Conservation (phyloP, 768 basidiomycete species). For the Amanita fuliginea region DNA sequence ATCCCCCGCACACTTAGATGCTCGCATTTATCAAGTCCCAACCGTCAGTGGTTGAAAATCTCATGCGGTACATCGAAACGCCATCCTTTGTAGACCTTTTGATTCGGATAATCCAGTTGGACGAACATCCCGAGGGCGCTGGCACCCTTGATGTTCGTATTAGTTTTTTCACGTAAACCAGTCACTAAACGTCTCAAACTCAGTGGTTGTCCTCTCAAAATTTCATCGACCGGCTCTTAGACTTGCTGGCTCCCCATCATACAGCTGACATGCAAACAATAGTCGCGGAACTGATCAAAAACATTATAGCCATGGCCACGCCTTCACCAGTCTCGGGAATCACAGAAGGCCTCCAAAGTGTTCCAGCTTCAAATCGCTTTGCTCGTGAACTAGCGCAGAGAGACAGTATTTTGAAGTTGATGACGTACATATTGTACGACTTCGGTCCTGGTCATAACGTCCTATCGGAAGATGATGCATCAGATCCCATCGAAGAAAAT, state of each 20-base stretch:
- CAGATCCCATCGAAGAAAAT: conserved; percentile 12
- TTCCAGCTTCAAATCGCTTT: conserved; percentile 74
- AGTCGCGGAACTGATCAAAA: conserved; percentile 86
- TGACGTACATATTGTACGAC: conserved; percentile 67
- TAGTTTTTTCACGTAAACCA: conserved; percentile 13
- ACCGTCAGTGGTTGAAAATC: conserved; percentile 68
- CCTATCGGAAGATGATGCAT: conserved; percentile 12
- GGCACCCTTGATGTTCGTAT: conserved; percentile 80
- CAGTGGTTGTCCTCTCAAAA: conserved; percentile 85
- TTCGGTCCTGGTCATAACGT: conserved; percentile 24
- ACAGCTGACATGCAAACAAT: conserved; percentile 72
- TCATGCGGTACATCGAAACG: conserved; percentile 79
- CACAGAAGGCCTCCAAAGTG: conserved; percentile 57
- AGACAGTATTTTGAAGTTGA: conserved; percentile 59
- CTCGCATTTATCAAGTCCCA: conserved; percentile 82
- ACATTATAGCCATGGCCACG: conserved; percentile 89
- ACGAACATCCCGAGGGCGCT: conserved; percentile 70
- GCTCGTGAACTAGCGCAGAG: conserved; percentile 77
- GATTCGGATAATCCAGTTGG: conserved; percentile 80
- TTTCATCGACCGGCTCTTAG: conserved; percentile 72
- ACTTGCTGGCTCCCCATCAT: conserved; percentile 70
- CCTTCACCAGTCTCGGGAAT: conserved; percentile 73
- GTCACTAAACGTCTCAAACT: conserved; percentile 8
- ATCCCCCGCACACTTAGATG: conserved; percentile 48
- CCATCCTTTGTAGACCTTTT: conserved; percentile 89